Evolutionary conservation across 2,329 filamentous ascomycete genomes (phyloP).

Genomic region (Penicillium sp.): DNA sequence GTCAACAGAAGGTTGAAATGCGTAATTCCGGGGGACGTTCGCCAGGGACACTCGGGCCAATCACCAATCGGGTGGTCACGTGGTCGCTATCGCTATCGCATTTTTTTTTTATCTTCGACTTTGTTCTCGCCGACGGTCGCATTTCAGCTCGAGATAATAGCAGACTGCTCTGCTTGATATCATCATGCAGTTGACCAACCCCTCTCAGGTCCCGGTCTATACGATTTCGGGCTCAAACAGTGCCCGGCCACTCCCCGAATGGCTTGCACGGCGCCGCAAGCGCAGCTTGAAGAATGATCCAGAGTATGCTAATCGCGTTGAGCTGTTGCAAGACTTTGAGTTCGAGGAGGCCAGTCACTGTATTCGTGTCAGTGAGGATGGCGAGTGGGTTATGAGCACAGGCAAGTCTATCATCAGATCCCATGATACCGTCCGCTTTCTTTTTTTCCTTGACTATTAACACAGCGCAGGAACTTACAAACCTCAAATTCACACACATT

Average conservation of each 20-base stretch:
- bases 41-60: slow-evolving; percentile 34
- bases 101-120: slow-evolving; percentile 29
- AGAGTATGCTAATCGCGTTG: slow-evolving; percentile 90
- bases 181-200: slow-evolving; percentile 58
- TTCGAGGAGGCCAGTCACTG: slow-evolving; percentile 95
- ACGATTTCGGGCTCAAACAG: slow-evolving; percentile 91
- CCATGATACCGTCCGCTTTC: neutral
- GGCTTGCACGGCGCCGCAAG: slow-evolving; percentile 88
- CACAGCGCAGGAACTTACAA: slow-evolving; percentile 60
- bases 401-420: slow-evolving; percentile 52
- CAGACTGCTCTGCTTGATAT: slow-evolving; percentile 14
- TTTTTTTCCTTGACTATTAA: slow-evolving; percentile 15
- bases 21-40: slow-evolving; percentile 36
- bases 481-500: slow-evolving; percentile 92
- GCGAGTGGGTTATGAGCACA: slow-evolving; percentile 95
- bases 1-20: slow-evolving; percentile 15
- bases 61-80: slow-evolving; percentile 32
- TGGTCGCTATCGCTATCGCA: slow-evolving; percentile 33
- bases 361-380: slow-evolving; percentile 88
- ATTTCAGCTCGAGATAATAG: slow-evolving; percentile 4
- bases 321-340: slow-evolving; percentile 95
- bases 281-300: slow-evolving; percentile 87
- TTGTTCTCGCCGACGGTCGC: slow-evolving; percentile 7
- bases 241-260: slow-evolving; percentile 86
- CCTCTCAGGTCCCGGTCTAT: slow-evolving; percentile 84